Evolutionary conservation across 2,329 filamentous ascomycete species (phyloP).

Genomic region (Parafenestella ontariensis): DNA sequence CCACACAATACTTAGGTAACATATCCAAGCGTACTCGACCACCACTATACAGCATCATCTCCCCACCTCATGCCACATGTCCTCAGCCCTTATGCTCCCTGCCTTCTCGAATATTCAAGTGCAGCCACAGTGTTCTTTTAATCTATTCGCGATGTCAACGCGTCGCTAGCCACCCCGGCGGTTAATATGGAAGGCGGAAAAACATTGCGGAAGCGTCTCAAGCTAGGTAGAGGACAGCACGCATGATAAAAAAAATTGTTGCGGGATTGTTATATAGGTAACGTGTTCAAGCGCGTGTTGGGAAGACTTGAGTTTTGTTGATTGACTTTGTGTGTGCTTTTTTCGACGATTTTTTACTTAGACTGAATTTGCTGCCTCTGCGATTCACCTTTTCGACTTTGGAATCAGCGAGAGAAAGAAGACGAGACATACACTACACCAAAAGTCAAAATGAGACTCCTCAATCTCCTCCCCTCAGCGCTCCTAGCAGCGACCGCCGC

Average conservation of each 20-base stretch:
- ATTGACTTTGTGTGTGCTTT: no score
- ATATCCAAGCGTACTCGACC: not conserved
- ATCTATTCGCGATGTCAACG: not conserved
- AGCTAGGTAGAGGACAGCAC: not conserved
- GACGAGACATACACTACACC: not conserved
- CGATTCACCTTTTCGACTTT: no score
- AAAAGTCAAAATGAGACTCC: slow-evolving; percentile 32
- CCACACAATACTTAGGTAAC: no score
- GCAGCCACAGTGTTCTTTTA: slow-evolving; percentile 10
- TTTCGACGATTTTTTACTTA: no score
- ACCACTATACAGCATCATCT: not conserved
- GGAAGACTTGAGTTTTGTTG: no score
- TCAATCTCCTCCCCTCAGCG: slow-evolving; percentile 26
- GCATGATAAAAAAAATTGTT: not conserved
- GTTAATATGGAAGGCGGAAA: slow-evolving; percentile 1
- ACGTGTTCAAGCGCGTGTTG: no score
- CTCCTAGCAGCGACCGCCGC: slow-evolving; percentile 26
- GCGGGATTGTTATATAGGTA: not conserved
- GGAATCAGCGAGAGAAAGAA: not conserved
- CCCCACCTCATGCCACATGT: not conserved
- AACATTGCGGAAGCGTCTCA: not conserved
- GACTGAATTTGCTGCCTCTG: no score
- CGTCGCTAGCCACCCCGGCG: slow-evolving; percentile 1
- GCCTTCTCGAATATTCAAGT: not conserved
- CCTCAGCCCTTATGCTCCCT: not conserved